Evolutionary conservation across 73 alveolate species (phyloP).

Genomic region (Uronychia setigera): DNA sequence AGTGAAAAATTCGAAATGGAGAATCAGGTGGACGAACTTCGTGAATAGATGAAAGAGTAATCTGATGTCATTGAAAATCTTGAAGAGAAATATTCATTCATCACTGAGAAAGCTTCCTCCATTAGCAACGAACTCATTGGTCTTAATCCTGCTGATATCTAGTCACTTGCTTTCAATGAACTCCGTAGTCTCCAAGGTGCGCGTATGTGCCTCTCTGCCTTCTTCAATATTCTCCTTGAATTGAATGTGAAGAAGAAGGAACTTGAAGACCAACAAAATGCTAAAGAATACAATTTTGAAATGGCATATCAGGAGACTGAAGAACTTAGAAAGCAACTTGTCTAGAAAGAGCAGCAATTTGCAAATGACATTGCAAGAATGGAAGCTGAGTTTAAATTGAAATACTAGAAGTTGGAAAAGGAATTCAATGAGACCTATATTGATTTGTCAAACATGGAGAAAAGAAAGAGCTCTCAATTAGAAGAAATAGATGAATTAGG

Average conservation of each 20-base stretch:
- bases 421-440: slow-evolving; percentile 6
- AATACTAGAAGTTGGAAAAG: background rate
- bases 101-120: slow-evolving; percentile 32
- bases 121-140: slow-evolving; percentile 23
- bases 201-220: slow-evolving; percentile 43
- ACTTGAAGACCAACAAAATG: slow-evolving; percentile 35
- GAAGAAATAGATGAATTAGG: slow-evolving; percentile 7
- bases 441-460: slow-evolving; percentile 8
- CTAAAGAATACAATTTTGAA: background rate
- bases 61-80: slow-evolving; percentile 58
- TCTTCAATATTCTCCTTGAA: slow-evolving; percentile 59
- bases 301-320: slow-evolving; percentile 20
- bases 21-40: slow-evolving; percentile 29
- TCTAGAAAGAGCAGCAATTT: slow-evolving; percentile 16
- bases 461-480: slow-evolving; percentile 1
- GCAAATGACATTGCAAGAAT: background rate
- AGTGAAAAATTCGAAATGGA: slow-evolving; percentile 28
- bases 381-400: slow-evolving; percentile 11
- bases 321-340: slow-evolving; percentile 34
- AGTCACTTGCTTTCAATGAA: slow-evolving; percentile 40
- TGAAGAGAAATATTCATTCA: slow-evolving; percentile 60
- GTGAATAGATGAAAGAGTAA: slow-evolving; percentile 26
- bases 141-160: slow-evolving; percentile 44
- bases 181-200: slow-evolving; percentile 54
- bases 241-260: slow-evolving; percentile 46